Evolutionary conservation across 2,329 filamentous ascomycete genomes (phyloP).

Genomic region (Knoxdaviesia capensis): DNA sequence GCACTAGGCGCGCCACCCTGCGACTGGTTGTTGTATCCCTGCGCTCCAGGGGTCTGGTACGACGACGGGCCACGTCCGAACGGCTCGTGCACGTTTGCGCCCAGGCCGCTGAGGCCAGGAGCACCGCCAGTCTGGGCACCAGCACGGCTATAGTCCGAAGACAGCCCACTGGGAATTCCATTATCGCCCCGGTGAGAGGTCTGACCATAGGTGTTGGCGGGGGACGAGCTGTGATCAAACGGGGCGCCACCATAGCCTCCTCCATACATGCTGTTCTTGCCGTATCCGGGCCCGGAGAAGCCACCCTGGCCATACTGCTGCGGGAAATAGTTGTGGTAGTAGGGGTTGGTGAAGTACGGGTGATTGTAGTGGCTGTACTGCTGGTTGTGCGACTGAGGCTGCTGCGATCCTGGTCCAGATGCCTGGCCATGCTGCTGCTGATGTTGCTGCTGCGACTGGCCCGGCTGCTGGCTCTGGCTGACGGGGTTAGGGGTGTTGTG

Average conservation of each 20-base stretch:
- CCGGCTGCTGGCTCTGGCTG: conserved; percentile 26
- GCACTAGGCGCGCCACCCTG: conserved; percentile 21
- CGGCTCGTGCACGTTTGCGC: conserved; percentile 26
- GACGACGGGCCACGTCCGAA: conserved; percentile 30
- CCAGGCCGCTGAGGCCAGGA: conserved; percentile 23
- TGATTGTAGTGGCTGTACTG: conserved; percentile 32
- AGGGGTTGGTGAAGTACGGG: conserved; percentile 41
- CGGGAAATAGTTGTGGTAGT: conserved; percentile 41
- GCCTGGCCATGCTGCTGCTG: conserved; percentile 22
- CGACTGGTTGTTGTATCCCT: conserved; percentile 29
- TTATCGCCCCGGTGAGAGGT: conserved; percentile 32
- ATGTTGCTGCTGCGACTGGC: conserved; percentile 21
- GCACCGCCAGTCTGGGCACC: conserved; percentile 29
- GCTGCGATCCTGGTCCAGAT: conserved; percentile 9
- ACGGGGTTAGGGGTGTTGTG: conserved; percentile 79
- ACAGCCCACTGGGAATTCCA: conserved; percentile 26
- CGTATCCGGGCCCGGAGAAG: conserved; percentile 23
- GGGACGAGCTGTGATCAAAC: conserved; percentile 33
- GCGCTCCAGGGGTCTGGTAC: conserved; percentile 34
- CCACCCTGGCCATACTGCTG: conserved; percentile 30
- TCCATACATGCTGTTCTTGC: conserved; percentile 33
- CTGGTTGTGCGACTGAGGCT: conserved; percentile 24
- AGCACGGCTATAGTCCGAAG: conserved; percentile 31
- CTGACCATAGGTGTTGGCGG: conserved; percentile 31
- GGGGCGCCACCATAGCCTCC: conserved; percentile 36